These are phyloP conservation scores for Fraxinus greggii DNA, from an alignment of 305 asterid species.

Conservation along the genomic window DNA sequence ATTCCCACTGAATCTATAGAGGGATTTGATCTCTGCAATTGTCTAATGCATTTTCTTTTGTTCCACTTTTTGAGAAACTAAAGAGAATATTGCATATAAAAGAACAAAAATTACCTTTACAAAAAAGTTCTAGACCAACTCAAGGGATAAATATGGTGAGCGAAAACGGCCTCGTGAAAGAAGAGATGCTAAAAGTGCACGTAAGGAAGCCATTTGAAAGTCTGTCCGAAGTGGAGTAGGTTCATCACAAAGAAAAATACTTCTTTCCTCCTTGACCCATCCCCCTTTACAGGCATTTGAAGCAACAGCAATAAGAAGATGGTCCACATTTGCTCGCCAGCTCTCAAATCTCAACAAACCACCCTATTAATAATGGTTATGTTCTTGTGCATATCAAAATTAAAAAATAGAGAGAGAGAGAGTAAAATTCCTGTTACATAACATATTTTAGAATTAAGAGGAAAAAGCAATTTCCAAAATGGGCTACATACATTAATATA, in stretches of 20 bases:
- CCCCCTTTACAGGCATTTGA: conserved; percentile 63
- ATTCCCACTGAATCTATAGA: neutral
- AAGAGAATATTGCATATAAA: neutral
- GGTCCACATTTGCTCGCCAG: conserved; percentile 64
- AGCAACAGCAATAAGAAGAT: conserved; percentile 59
- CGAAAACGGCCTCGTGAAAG: conserved; percentile 67
- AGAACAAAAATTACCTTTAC: conserved; percentile 46
- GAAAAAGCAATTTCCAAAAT: neutral
- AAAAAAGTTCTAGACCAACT: conserved; percentile 63
- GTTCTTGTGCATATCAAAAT: conserved; percentile 9
- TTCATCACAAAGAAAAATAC: conserved; percentile 33
- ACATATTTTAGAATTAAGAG: neutral
- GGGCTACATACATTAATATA: neutral
- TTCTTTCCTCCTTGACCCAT: conserved; percentile 45
- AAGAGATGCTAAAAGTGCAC: conserved; percentile 85
- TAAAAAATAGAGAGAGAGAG: neutral
- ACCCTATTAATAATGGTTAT: conserved; percentile 43
- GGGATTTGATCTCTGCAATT: neutral
- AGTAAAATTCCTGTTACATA: neutral
- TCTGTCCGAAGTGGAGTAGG: conserved; percentile 39
- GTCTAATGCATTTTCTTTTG: neutral
- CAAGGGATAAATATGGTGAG: conserved; percentile 58
- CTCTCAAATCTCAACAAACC: conserved; percentile 63
- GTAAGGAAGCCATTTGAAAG: conserved; percentile 74
- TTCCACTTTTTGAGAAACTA: neutral